phyloP scores from a whole-genome alignment of 257 asterid genomes.

The Nicotiana tabacum region DNA sequence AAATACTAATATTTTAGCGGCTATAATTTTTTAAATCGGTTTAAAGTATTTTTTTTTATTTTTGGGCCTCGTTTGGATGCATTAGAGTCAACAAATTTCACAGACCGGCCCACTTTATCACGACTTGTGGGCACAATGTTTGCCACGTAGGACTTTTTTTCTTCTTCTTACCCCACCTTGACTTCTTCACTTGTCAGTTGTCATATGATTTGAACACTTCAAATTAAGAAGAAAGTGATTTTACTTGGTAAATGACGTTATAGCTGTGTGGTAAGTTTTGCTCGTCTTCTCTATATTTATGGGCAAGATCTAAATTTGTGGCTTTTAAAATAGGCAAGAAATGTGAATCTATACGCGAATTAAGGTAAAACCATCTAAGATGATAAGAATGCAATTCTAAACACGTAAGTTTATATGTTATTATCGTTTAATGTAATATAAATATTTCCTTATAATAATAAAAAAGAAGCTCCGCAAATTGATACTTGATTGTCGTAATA shows the following conservation, averaged over 20 bases:
- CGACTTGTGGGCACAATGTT: conserved; percentile 8
- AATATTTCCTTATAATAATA: neutral
- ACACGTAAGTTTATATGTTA: neutral
- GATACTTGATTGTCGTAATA: neutral
- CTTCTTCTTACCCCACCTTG: neutral
- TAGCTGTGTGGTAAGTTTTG: neutral
- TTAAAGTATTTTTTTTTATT: too few relatives aligned
- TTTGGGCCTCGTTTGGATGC: neutral
- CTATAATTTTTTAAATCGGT: too few relatives aligned
- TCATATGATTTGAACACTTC: neutral
- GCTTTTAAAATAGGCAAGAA: neutral
- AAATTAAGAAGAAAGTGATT: neutral
- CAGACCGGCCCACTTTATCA: conserved; percentile 14
- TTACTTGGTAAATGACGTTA: conserved; percentile 6
- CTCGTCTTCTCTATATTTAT: neutral
- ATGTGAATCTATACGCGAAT: neutral
- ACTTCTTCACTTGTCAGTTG: neutral
- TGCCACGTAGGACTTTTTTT: neutral
- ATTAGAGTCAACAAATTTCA: conserved; percentile 5
- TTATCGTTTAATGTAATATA: neutral
- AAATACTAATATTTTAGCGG: too few relatives aligned
- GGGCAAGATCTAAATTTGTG: neutral
- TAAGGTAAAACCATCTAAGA: neutral
- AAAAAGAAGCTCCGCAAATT: neutral
- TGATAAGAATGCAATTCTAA: neutral